Conservation (phyloP, 192 early-diverging fungal species). For the Obelidium mucronatum region DNA sequence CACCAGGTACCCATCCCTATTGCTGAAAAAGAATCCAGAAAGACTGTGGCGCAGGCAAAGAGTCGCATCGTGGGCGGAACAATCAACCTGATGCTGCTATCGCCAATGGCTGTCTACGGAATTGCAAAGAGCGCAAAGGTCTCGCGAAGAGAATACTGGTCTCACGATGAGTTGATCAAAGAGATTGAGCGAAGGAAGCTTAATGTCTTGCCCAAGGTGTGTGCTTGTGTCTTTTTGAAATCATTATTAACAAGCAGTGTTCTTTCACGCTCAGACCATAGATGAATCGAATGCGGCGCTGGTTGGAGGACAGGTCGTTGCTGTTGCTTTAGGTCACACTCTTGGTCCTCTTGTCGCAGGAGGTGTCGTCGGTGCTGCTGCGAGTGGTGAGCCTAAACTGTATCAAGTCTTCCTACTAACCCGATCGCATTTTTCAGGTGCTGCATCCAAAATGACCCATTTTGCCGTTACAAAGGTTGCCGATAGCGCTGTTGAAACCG, state of each 20-base stretch:
- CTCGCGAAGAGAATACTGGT: neutral
- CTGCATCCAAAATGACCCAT: neutral
- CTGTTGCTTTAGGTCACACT: slow-evolving; percentile 14
- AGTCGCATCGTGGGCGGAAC: neutral
- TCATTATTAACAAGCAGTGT: no score
- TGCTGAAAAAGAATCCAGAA: slow-evolving; percentile 2
- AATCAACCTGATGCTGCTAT: neutral
- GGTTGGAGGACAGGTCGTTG: slow-evolving; percentile 16
- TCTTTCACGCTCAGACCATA: neutral
- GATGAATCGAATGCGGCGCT: slow-evolving; percentile 17
- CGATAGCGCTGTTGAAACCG: neutral
- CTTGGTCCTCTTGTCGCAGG: neutral
- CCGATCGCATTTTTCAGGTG: neutral
- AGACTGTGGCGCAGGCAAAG: neutral
- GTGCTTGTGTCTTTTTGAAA: no score
- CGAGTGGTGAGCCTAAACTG: neutral
- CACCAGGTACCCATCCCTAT: no score
- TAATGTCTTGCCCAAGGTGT: slow-evolving; percentile 18
- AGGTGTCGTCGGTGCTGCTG: slow-evolving; percentile 4
- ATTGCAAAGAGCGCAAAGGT: slow-evolving; percentile 8
- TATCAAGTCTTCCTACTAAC: neutral
- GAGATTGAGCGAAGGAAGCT: slow-evolving; percentile 18
- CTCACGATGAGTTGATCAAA: slow-evolving; percentile 12
- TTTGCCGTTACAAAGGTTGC: neutral
- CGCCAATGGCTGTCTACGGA: slow-evolving; percentile 23